Conservation (phyloP, 202 grass and related monocot species). For the Carex arenaria region DNA sequence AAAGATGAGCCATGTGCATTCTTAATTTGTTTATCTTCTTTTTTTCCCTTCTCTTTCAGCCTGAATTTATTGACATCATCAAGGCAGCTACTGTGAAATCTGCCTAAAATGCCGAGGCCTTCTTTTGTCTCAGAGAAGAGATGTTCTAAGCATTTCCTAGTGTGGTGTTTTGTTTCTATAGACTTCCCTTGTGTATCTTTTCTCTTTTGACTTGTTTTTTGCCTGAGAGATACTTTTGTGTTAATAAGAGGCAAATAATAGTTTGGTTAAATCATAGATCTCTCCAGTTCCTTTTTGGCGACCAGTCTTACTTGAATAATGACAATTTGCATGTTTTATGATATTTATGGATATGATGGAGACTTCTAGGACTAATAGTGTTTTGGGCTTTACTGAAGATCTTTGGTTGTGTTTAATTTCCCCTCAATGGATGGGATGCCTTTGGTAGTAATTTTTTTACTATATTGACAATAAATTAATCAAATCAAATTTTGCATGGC, state of each 20-base stretch:
- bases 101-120: conserved; percentile 21
- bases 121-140: not conserved
- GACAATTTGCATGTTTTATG: not conserved
- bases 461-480: not conserved
- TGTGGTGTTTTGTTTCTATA: conserved; percentile 14
- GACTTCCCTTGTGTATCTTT: not conserved
- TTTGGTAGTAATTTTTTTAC: not conserved
- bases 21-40: not conserved
- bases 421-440: not conserved
- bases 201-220: conserved; percentile 16
- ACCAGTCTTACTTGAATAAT: conserved; percentile 11
- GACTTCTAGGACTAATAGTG: not conserved
- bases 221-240: conserved; percentile 22
- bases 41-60: conserved; percentile 27
- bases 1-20: not conserved
- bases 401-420: not conserved
- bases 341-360: not conserved
- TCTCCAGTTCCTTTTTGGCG: not conserved
- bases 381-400: not conserved
- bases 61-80: conserved; percentile 98
- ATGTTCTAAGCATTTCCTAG: not conserved
- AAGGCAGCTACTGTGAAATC: conserved; percentile 61
- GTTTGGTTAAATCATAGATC: conserved; percentile 10
- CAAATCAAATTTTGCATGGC: not conserved
- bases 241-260: conserved; percentile 26